Conservation (phyloP, 345 rosid species). For the Pistacia vera region DNA sequence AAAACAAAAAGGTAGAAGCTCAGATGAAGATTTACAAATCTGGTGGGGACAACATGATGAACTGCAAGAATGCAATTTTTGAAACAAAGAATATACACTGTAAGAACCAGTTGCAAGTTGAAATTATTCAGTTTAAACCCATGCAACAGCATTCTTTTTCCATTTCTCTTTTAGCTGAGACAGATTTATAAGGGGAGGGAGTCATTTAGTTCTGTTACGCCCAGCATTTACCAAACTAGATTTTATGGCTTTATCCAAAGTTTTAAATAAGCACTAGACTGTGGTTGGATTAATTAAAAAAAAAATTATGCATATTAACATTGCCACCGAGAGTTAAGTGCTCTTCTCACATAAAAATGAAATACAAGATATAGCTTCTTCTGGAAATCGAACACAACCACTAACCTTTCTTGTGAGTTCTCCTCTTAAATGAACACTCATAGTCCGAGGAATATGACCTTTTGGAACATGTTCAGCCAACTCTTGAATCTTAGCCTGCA, state of each 20-base stretch:
- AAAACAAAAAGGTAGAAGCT: conserved; percentile 1
- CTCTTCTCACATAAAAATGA: neutral
- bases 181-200: neutral
- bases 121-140: neutral
- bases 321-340: neutral
- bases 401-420: conserved; percentile 96
- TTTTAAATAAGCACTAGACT: neutral
- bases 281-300: neutral
- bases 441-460: conserved; percentile 95
- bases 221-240: too few relatives aligned
- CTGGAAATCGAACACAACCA: conserved; percentile 19
- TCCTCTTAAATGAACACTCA: conserved; percentile 97
- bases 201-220: too few relatives aligned
- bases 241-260: neutral
- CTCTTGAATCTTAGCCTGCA: conserved; percentile 98
- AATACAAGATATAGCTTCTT: conserved; percentile 13
- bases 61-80: neutral
- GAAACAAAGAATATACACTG: neutral
- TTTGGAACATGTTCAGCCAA: conserved; percentile 98
- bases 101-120: neutral
- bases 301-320: neutral
- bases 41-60: neutral
- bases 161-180: neutral
- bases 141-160: neutral
- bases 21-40: neutral